Conservation (phyloP, 148 eudicot species). For the Dysphania ambrosioides region DNA sequence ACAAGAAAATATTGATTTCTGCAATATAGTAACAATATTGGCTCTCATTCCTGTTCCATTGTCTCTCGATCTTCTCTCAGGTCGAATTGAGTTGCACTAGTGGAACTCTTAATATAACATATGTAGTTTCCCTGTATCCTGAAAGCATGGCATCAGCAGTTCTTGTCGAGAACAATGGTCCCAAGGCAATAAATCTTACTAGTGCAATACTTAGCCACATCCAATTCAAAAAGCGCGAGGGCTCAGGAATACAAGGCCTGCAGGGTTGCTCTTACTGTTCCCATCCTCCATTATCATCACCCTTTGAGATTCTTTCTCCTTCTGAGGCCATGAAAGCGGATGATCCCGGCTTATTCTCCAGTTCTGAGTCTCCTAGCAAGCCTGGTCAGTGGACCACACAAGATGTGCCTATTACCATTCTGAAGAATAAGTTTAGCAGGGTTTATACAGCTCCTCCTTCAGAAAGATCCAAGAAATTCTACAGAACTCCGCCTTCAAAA, state of each 20-base stretch:
- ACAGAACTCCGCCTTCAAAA: slow-evolving; percentile 63
- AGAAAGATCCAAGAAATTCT: slow-evolving; percentile 60
- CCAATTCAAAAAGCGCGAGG: slow-evolving; percentile 46
- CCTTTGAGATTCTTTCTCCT: slow-evolving; percentile 71
- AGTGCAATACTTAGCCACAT: slow-evolving; percentile 74
- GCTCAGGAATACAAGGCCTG: slow-evolving; percentile 62
- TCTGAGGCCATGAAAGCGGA: slow-evolving; percentile 75
- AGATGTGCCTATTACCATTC: slow-evolving; percentile 55
- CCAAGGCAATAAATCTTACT: slow-evolving; percentile 45
- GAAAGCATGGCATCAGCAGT: slow-evolving; percentile 86
- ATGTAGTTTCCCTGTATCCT: slow-evolving; percentile 70
- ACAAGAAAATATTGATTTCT: neutral
- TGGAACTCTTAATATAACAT: slow-evolving; percentile 59
- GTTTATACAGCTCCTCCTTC: slow-evolving; percentile 65
- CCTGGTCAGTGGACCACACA: slow-evolving; percentile 66
- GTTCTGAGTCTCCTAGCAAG: slow-evolving; percentile 58
- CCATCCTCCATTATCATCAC: slow-evolving; percentile 68
- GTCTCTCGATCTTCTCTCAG: slow-evolving; percentile 27
- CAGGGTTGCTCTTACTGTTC: slow-evolving; percentile 67
- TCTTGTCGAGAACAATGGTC: slow-evolving; percentile 73
- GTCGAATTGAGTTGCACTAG: slow-evolving; percentile 73
- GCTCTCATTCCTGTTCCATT: neutral
- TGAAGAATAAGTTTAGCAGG: slow-evolving; percentile 81
- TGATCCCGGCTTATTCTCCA: slow-evolving; percentile 62
- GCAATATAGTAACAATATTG: neutral